Evolutionary conservation across 2,329 filamentous ascomycete genomes (phyloP).

Genomic region (Aphanoascus verrucosus): DNA sequence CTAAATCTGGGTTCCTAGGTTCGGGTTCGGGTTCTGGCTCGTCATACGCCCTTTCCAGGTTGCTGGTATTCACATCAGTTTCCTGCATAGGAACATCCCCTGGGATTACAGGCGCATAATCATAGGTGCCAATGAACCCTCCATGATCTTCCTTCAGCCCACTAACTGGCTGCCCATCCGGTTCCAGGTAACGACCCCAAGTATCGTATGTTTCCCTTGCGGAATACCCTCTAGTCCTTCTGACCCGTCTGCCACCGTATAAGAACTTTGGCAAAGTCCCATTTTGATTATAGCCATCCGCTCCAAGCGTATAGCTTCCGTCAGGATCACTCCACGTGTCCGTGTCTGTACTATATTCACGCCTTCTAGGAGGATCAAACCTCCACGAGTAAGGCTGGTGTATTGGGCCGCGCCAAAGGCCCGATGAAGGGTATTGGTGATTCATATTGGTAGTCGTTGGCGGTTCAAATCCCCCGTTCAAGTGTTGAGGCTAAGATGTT

Average conservation of each 20-base stretch:
- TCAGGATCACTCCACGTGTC: background rate
- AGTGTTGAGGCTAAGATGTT: background rate
- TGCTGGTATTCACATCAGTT: background rate
- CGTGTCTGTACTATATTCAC: background rate
- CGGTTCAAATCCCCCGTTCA: background rate
- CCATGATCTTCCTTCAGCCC: background rate
- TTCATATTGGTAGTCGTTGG: background rate
- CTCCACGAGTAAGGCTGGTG: background rate
- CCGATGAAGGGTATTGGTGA: background rate
- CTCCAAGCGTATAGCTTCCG: background rate
- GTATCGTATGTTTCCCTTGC: background rate
- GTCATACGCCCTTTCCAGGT: constrained; percentile 1
- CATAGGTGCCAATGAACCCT: background rate
- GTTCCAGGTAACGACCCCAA: background rate
- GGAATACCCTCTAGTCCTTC: background rate
- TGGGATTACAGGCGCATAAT: background rate
- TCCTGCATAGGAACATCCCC: background rate
- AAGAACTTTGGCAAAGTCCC: background rate
- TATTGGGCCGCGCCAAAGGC: background rate
- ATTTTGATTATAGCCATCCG: background rate
- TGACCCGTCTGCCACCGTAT: background rate
- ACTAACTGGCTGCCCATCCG: background rate
- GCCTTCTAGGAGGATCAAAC: background rate
- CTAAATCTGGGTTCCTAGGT: background rate
- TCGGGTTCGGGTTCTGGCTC: background rate